Evolutionary conservation across 2,329 filamentous ascomycete genomes (phyloP).

Genomic region (Sporothrix pseudoabietina): DNA sequence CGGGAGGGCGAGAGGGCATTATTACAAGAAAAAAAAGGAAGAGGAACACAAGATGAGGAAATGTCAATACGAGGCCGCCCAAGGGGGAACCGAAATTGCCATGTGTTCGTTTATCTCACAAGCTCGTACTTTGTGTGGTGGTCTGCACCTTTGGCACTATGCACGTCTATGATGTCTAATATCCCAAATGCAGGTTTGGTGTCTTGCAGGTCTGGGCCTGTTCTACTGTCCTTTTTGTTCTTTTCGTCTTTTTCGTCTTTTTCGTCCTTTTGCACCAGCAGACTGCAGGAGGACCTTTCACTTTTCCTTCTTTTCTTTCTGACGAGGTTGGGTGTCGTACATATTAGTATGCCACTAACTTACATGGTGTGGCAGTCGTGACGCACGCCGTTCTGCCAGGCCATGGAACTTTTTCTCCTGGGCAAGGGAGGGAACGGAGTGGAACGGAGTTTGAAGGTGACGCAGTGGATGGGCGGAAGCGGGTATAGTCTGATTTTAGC

Average conservation of each 20-base stretch:
- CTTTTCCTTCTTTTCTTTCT: background rate
- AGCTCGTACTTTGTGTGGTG: constrained; percentile 2
- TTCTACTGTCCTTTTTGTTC: background rate
- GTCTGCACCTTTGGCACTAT: too few relatives aligned
- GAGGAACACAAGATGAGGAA: background rate
- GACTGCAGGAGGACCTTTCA: background rate
- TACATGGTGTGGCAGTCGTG: background rate
- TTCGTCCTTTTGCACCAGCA: background rate
- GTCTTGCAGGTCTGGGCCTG: background rate
- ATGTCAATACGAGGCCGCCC: background rate
- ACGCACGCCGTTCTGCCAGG: background rate
- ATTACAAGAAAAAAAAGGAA: background rate
- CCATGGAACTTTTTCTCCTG: background rate
- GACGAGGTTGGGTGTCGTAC: background rate
- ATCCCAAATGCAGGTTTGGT: background rate
- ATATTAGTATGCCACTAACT: background rate
- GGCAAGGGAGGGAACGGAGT: background rate
- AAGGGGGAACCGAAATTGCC: constrained; percentile 8
- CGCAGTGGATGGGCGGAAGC: constrained; percentile 26
- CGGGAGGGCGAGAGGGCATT: background rate
- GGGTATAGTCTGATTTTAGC: constrained; percentile 14
- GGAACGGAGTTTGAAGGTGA: constrained; percentile 15
- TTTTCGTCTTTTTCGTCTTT: too few relatives aligned
- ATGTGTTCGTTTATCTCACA: background rate
- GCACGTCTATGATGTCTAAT: background rate